Evolutionary conservation across 805 yeast genomes (phyloP), one percentile per base, ranked within the genome.

Genomic region (Candida morakotiae): DNA sequence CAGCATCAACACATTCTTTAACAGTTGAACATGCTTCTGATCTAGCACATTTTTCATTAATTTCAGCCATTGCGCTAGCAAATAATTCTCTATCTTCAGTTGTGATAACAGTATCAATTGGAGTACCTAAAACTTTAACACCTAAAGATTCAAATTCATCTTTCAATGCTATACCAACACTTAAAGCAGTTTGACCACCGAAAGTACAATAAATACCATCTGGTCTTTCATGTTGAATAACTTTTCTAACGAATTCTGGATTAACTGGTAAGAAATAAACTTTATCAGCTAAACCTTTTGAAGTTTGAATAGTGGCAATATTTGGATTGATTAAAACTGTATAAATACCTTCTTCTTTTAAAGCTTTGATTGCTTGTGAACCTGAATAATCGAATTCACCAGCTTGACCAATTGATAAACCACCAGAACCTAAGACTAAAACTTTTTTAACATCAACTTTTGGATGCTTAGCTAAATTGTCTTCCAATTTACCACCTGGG

Each of bases 301-400:
- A 91, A 15, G 98, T 93, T 71, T 93, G 98, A 53, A 89, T 93
- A 23, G 98, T 93, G 37, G 98, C 98, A 60, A 93, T 93, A 65
- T 93, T 93, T 40, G 98, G 98, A 66, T 93, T 93, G 58, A 93
- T 89, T 56, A 93, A 76, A 49, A 93, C 83, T 40, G 98, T 89
- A 74, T 91, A 87, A 47, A 91, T 93, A 44, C 96, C 96, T 68
- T 89, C 98, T 71, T 93, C 97, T 64, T 87, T 91, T 67, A 93
- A 75, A 32, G 98, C 98, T 68, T 93, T 93, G 67, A 93, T 93
- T 42, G 98, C 98, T 69, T 93, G 98, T 39, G 96, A 87, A 56
- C 98, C 98, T 31, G 97, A 88, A 69, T 93, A 93, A 64, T 93
- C 98, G 57, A 93, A 93, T 69, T 93, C 98, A 66, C 98, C 98